Conservation (phyloP, 768 basidiomycete genomes). For the Phlebiopsis flavidoalba region DNA sequence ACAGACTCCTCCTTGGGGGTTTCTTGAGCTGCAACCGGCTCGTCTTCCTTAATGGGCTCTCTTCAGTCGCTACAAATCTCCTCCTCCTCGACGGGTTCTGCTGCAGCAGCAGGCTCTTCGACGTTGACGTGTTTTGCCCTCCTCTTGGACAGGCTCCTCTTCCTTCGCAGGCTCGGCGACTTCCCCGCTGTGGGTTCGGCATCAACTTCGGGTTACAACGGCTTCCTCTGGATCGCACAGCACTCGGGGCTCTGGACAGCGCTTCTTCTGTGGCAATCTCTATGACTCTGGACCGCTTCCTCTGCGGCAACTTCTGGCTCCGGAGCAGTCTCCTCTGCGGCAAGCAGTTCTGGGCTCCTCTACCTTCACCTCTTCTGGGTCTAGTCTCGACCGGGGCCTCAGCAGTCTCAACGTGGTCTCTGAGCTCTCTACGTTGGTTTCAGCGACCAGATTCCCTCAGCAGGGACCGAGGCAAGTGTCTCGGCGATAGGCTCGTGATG, state of each 20-base stretch:
- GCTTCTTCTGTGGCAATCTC: too few species aligned
- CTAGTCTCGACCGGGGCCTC: background rate
- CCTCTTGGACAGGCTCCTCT: background rate
- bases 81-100: background rate
- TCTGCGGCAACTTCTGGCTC: too few species aligned
- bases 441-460: background rate
- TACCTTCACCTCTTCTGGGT: background rate
- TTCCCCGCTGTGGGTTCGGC: too few species aligned
- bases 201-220: too few species aligned
- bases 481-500: background rate
- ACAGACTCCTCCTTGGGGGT: background rate
- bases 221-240: too few species aligned
- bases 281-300: too few species aligned
- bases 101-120: background rate
- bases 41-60: background rate
- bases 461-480: background rate
- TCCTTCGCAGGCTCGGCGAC: background rate
- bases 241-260: too few species aligned
- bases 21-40: background rate
- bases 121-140: background rate
- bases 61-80: too few species aligned
- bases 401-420: background rate
- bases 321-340: background rate
- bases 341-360: background rate
- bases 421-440: background rate